These are phyloP conservation scores for Diddensiella santjacobensis DNA, from an alignment of 805 yeast genomes.

Conservation along the genomic window DNA sequence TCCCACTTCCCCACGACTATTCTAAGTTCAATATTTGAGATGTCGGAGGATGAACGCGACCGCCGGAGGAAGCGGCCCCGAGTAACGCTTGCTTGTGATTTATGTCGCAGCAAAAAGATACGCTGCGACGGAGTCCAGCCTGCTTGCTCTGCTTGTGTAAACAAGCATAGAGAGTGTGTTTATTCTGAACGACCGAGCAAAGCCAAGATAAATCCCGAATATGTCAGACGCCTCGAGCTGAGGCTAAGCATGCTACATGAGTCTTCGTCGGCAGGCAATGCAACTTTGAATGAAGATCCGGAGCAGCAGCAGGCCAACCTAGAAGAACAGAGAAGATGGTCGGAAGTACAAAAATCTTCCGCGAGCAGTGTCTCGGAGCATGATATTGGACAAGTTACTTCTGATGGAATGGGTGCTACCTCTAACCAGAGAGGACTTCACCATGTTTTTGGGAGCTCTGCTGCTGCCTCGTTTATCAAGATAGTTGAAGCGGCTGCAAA, in stretches of 20 bases:
- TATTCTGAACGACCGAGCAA: constrained; percentile 7
- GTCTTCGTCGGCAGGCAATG: neutral
- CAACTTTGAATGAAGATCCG: too few relatives aligned
- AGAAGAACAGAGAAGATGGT: too few relatives aligned
- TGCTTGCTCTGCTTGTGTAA: constrained; percentile 12
- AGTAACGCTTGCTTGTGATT: constrained; percentile 17
- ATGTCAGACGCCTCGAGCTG: constrained; percentile 10
- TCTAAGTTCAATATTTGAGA: too few relatives aligned
- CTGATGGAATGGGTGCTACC: constrained; percentile 14
- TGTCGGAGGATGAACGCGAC: too few relatives aligned
- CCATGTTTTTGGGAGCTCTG: constrained; percentile 4
- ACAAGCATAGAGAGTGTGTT: constrained; percentile 6
- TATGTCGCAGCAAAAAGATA: constrained; percentile 18
- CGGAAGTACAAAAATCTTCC: too few relatives aligned
- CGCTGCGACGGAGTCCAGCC: constrained; percentile 21
- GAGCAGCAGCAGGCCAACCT: too few relatives aligned
- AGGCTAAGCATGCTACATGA: constrained; percentile 3
- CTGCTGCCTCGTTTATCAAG: constrained; percentile 14
- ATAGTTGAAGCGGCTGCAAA: constrained; percentile 13
- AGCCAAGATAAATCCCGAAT: constrained; percentile 8
- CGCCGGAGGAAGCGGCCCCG: too few relatives aligned
- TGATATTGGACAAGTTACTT: neutral
- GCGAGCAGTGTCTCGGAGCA: neutral
- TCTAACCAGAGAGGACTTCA: neutral
- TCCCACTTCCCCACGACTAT: too few relatives aligned